A percentile compares a stretch with the other conserved stretches of the same genome.
These are phyloP conservation scores for Tripterygium wilfordii DNA, from an alignment of 177 flowering plant genomes.

Conservation along the genomic window DNA sequence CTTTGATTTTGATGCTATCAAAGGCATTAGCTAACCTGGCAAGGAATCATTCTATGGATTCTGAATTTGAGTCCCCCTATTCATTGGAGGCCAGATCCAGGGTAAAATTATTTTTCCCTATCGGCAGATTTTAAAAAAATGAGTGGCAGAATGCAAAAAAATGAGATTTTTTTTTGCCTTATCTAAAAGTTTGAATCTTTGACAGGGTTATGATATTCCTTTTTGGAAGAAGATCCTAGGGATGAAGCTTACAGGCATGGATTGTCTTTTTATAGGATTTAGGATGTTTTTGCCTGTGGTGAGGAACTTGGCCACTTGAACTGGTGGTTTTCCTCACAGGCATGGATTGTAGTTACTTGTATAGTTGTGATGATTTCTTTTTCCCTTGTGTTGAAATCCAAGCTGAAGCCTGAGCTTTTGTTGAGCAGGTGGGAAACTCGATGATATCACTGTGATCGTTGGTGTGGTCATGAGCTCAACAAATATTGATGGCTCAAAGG, in stretches of 20 bases:
- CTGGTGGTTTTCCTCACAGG: no score
- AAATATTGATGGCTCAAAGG: slow-evolving; percentile 2
- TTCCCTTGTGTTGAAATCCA: no score
- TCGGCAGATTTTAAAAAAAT: no score
- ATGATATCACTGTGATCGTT: slow-evolving; percentile 81
- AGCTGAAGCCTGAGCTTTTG: no score
- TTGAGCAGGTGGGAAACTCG: slow-evolving; percentile 76
- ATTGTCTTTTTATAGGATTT: background rate
- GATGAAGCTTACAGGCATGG: slow-evolving; percentile 67
- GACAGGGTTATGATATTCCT: slow-evolving; percentile 77
- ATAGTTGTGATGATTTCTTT: no score
- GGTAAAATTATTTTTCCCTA: slow-evolving; percentile 40
- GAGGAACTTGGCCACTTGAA: no score
- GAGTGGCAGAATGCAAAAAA: no score
- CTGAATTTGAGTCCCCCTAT: slow-evolving; percentile 80
- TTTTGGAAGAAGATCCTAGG: slow-evolving; percentile 83
- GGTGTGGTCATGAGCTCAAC: slow-evolving; percentile 43
- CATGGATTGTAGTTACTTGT: no score
- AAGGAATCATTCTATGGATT: slow-evolving; percentile 59
- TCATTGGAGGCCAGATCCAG: slow-evolving; percentile 65
- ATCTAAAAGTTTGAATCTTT: no score
- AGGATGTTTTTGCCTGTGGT: no score
- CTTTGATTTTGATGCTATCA: slow-evolving; percentile 39
- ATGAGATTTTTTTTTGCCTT: no score
- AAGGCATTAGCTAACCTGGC: slow-evolving; percentile 84